These are phyloP conservation scores for Chytridium lagenaria DNA, from an alignment of 371 early-diverging fungal genomes.

Conservation along the genomic window DNA sequence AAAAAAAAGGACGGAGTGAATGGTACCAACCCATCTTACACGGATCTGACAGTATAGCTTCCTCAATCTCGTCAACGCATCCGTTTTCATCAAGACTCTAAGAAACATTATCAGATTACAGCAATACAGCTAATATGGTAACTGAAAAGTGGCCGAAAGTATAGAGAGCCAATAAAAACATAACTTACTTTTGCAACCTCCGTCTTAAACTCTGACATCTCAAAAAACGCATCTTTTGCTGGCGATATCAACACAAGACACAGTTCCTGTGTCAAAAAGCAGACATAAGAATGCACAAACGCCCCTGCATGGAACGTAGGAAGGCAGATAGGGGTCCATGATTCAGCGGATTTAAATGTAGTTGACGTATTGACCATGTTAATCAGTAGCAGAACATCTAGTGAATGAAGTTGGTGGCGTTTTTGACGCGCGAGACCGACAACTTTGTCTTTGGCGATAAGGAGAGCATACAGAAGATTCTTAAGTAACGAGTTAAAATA, in stretches of 20 bases:
- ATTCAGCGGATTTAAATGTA: constrained; percentile 75
- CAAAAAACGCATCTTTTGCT: constrained; percentile 83
- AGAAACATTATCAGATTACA: too few species aligned
- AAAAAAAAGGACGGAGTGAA: not conserved
- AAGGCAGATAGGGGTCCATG: constrained; percentile 95
- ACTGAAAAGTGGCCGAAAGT: too few species aligned
- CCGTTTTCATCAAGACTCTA: constrained; percentile 32
- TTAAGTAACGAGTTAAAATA: constrained; percentile 29
- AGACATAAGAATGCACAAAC: constrained; percentile 88
- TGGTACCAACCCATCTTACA: constrained; percentile 32
- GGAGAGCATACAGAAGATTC: constrained; percentile 23
- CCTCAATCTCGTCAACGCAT: constrained; percentile 38
- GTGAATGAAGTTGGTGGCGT: not conserved
- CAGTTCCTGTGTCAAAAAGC: constrained; percentile 72
- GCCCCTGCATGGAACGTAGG: constrained; percentile 88
- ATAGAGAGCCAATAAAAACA: too few species aligned
- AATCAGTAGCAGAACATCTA: constrained; percentile 81
- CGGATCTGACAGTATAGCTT: constrained; percentile 34
- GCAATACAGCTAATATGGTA: not conserved
- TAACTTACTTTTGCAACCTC: constrained; percentile 64
- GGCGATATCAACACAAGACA: constrained; percentile 80
- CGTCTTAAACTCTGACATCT: constrained; percentile 74
- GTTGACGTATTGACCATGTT: constrained; percentile 77
- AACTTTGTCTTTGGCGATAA: constrained; percentile 15
- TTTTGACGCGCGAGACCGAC: constrained; percentile 8